Evolutionary conservation across 2,329 filamentous ascomycete species (phyloP), one percentile per base, ranked within the genome.

Genomic region (Keithomyces neogunnii): DNA sequence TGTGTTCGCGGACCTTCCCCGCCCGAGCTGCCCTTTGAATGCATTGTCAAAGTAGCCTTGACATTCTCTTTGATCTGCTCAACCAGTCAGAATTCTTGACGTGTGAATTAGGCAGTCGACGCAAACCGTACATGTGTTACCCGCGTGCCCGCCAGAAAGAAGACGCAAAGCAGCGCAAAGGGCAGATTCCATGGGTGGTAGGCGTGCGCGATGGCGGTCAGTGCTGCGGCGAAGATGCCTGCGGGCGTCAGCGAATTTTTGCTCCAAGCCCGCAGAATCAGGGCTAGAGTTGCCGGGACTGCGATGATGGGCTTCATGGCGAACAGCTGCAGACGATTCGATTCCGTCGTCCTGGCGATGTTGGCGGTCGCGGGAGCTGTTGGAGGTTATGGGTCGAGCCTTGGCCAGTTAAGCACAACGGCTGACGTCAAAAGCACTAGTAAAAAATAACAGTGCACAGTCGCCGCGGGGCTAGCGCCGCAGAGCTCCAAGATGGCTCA

Each of bases 101-200:
- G 4, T 3, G 2, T 19, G 46, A 44, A 11, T 4, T 53, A 53
- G 26, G 46, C 30, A 43, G 45, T 53, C 40, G 11, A 44, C 9
- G 26, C 40, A 29, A 28, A 40, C 51, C 59, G 13, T 66, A 89
- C 88, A 73, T 92, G 91, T 1, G 92, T 96, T 1, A 85, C 90
- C 48, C 83, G 75, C 1, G 87, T 95, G 1, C 90, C 93, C 4
- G 86, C 82, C 3, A 95, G 72, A 69, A 96, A 97, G 73, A 97
- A 97, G 36, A 90, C 80, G 47, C 80, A 79, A 2, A 97, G 76
- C 9, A 96, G 76, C 31, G 80, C 80, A 70, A 96, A 95, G n/a
- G 89, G 91, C n/a, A 91, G 74, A 54, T 88, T 88, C 85, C 89
- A 96, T 3, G 92, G 92, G 68, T 97, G 91, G n/a, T 91, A 71